Evolutionary conservation across 2,329 filamentous ascomycete species (phyloP).

Genomic region (Stachybotrys elegans): DNA sequence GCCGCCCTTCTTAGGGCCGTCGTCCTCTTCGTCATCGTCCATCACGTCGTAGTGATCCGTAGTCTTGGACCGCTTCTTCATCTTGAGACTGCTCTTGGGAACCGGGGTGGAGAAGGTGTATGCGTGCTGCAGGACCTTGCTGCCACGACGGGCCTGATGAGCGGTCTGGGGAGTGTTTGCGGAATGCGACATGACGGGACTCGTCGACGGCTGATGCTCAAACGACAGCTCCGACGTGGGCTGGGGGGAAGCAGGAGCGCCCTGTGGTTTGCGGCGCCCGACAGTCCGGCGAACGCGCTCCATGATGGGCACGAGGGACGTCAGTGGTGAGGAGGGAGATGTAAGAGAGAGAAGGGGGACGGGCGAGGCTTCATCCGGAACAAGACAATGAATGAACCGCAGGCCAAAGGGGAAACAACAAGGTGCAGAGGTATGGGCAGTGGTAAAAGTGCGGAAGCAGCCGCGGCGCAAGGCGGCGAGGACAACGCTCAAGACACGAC

Average conservation of each 20-base stretch:
- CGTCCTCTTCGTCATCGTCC: conserved; percentile 39
- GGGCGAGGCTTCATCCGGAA: conserved; percentile 6
- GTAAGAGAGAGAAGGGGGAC: conserved; percentile 11
- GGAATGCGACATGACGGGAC: conserved; percentile 26
- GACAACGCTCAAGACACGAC: too few species aligned
- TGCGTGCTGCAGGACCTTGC: conserved; percentile 29
- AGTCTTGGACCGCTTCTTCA: conserved; percentile 39
- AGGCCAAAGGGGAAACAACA: conserved; percentile 4
- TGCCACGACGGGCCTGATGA: conserved; percentile 24
- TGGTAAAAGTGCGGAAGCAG: neutral
- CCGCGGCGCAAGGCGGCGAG: neutral
- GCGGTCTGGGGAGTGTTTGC: conserved; percentile 25
- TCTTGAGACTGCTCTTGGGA: conserved; percentile 20
- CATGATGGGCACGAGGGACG: conserved; percentile 17
- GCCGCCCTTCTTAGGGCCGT: conserved; percentile 51
- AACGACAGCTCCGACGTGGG: conserved; percentile 25
- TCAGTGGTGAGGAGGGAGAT: conserved; percentile 10
- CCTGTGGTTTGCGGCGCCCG: conserved; percentile 25
- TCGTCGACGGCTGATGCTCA: conserved; percentile 23
- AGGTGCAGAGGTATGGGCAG: conserved; percentile 11
- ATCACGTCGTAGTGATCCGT: conserved; percentile 32
- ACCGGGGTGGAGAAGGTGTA: conserved; percentile 31
- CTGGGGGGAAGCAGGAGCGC: conserved; percentile 27
- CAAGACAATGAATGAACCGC: conserved; percentile 5
- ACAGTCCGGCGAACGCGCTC: conserved; percentile 31